Conservation (phyloP, 176 grass and related monocot genomes). For the Dendrocalamus sinicus region DNA sequence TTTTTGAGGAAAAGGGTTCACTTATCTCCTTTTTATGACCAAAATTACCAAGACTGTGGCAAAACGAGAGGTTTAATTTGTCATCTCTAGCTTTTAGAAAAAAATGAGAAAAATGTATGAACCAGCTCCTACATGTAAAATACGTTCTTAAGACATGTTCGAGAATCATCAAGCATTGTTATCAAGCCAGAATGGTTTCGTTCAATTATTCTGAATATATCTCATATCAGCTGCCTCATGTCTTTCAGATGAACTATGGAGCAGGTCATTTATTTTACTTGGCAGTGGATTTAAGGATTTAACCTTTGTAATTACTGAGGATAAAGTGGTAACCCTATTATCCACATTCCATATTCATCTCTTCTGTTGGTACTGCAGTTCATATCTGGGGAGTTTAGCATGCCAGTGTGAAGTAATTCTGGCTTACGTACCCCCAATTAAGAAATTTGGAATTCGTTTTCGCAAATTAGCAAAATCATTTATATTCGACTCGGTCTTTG, state of each 20-base stretch:
- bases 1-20: not conserved
- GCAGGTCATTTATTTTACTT: constrained; percentile 38
- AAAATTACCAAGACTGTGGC: not conserved
- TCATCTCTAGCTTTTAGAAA: not conserved
- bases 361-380: not conserved
- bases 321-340: not conserved
- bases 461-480: not conserved
- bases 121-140: not conserved
- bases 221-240: constrained; percentile 28
- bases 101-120: not conserved
- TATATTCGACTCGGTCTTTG: no score
- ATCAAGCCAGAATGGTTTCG: constrained; percentile 11
- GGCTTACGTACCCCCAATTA: not conserved
- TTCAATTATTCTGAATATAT: constrained; percentile 22
- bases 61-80: not conserved
- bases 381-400: not conserved
- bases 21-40: not conserved
- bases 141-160: not conserved
- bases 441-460: not conserved
- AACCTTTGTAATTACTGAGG: not conserved
- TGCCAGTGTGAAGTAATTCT: not conserved
- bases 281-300: constrained; percentile 33
- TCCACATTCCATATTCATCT: not conserved
- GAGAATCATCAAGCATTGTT: not conserved
- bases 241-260: constrained; percentile 46